Evolutionary conservation across 805 yeast species (phyloP), one percentile per base, ranked within the genome.

Genomic region (Kazachstania bromeliacearum): DNA sequence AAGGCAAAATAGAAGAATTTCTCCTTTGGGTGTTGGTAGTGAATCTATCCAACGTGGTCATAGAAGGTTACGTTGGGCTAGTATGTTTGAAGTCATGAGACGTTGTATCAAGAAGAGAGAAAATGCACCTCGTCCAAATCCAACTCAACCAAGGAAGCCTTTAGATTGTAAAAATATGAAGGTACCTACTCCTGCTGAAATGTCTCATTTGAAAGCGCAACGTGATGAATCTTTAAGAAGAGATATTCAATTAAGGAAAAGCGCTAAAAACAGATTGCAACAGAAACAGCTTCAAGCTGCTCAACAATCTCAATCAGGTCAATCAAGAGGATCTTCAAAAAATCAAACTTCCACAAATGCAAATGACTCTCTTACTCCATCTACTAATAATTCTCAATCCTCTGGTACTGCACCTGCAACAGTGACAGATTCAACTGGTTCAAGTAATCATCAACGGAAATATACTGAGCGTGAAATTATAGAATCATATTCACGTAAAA

Each of bases 41-140:
- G 96, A 89, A 50, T 82, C 94, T 0, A 81, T 87, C 32, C 96
- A 89, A 58, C 65, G 97, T 44, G 98, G 98, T 14, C 96, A 92
- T 51, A 68, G 83, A 40, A 68, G 94, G 36, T 66, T 89, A 40
- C 72, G 97, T 45, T 92, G 96, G 96, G 95, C 95, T 0, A 82
- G 95, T 37, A 82, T 92, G 85, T 85, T 92, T 64, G 98, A 92
- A 55, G 96, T 95, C 1, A 79, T 92, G 63, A 70, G 96, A 40
- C 87, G 87, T 60, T 68, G 81, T 46, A 85, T 88, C 79, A 76
- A 85, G 47, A 88, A 88, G 55, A 70, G 97, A 31, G 98, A 92
- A 57, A 75, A 70, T 47, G 74, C 77, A 4, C 79, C 81, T 14
- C 70, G 72, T 43, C 83, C 82, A 14, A 69, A 68, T 34, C 66